These are phyloP conservation scores for Colletotrichum echinochloae DNA, from an alignment of 2,329 filamentous ascomycete genomes.

Conservation along the genomic window DNA sequence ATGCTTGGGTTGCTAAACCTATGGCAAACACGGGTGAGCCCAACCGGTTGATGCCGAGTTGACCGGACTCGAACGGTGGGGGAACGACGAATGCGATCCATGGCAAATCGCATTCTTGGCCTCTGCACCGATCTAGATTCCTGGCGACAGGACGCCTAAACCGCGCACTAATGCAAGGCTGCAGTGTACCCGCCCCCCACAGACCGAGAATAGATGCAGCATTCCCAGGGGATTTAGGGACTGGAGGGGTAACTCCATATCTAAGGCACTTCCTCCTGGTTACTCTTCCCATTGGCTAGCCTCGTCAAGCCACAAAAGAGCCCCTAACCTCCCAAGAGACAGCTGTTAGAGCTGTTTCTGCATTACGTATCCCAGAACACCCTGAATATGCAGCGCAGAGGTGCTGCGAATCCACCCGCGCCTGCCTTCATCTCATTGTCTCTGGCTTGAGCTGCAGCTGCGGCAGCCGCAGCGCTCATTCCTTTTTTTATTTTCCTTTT, in stretches of 20 bases:
- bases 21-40: no score
- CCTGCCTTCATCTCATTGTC: constrained; percentile 25
- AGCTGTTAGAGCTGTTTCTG: constrained; percentile 32
- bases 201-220: constrained; percentile 26
- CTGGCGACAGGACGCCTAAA: background rate
- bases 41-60: constrained; percentile 2
- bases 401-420: constrained; percentile 13
- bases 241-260: no score
- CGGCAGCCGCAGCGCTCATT: constrained; percentile 23
- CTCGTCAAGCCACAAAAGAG: constrained; percentile 35
- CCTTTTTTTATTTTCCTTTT: background rate
- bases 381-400: background rate
- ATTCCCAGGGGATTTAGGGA: constrained; percentile 19
- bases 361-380: constrained; percentile 39
- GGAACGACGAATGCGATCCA: constrained; percentile 14
- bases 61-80: background rate
- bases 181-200: constrained; percentile 23
- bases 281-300: constrained; percentile 7
- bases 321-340: constrained; percentile 6
- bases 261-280: background rate
- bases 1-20: background rate
- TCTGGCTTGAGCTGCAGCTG: constrained; percentile 30
- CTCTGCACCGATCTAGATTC: constrained; percentile 7
- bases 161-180: constrained; percentile 36
- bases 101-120: constrained; percentile 17